Conservation (phyloP, 2,329 filamentous ascomycete species). For the Thelonectria blattea region DNA sequence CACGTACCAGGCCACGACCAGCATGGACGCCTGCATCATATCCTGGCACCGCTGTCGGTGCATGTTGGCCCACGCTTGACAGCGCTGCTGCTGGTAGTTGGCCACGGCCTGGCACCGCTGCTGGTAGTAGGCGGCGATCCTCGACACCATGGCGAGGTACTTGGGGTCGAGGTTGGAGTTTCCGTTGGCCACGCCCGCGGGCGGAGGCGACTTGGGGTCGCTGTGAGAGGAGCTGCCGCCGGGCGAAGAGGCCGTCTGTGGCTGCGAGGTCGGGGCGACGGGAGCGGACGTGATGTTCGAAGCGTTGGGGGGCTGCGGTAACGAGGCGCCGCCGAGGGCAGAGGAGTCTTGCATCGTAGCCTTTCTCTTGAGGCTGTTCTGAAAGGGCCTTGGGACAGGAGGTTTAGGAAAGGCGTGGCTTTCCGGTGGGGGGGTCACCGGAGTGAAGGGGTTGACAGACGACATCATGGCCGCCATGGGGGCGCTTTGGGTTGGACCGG, state of each 20-base stretch:
- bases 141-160: conserved; percentile 53
- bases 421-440: conserved; percentile 40
- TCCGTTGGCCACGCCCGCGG: conserved; percentile 31
- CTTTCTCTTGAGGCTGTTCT: conserved; percentile 38
- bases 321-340: conserved; percentile 30
- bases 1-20: conserved; percentile 57
- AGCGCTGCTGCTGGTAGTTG: conserved; percentile 55
- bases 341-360: conserved; percentile 33
- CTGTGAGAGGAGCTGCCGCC: conserved; percentile 27
- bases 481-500: conserved; percentile 26
- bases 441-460: conserved; percentile 40
- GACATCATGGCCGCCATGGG: conserved; percentile 41
- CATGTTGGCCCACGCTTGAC: conserved; percentile 54
- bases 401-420: conserved; percentile 40
- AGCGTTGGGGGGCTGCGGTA: conserved; percentile 28
- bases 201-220: conserved; percentile 32
- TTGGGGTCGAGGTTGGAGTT: conserved; percentile 47
- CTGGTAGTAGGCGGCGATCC: conserved; percentile 56
- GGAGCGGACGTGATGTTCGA: conserved; percentile 7
- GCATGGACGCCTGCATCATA: conserved; percentile 56
- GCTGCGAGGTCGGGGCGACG: conserved; percentile 32
- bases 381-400: conserved; percentile 37
- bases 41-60: conserved; percentile 56
- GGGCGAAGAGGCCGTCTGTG: conserved; percentile 31
- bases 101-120: conserved; percentile 55